Percentiles rank a stretch among this genome's conserved stretches.
These are phyloP conservation scores for Silene uniflora DNA, from an alignment of 148 eudicot species.

Conservation along the genomic window DNA sequence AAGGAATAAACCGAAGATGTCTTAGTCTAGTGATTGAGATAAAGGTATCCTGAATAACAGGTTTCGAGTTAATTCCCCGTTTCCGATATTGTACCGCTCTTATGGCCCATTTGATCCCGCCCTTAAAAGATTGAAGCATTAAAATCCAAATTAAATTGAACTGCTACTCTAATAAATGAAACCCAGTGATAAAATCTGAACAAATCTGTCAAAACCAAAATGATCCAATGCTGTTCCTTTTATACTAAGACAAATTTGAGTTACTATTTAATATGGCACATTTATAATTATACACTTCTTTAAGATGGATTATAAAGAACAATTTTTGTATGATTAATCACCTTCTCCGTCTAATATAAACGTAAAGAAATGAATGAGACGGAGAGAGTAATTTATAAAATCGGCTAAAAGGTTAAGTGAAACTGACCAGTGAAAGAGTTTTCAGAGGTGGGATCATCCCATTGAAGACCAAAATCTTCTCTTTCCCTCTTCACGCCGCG, in stretches of 20 bases:
- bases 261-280: not conserved
- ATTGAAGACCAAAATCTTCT: slow-evolving; percentile 27
- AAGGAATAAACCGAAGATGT: too few species aligned
- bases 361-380: not conserved
- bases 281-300: too few species aligned
- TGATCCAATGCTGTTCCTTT: not conserved
- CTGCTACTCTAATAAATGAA: not conserved
- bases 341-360: too few species aligned
- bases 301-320: not conserved
- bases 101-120: too few species aligned
- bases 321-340: too few species aligned
- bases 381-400: too few species aligned
- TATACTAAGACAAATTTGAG: not conserved
- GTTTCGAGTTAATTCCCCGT: too few species aligned
- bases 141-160: not conserved
- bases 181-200: not conserved
- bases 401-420: not conserved
- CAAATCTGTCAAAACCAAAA: not conserved
- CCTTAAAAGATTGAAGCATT: not conserved
- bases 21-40: too few species aligned
- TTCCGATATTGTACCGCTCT: too few species aligned
- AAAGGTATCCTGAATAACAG: too few species aligned
- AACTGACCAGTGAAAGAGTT: slow-evolving; percentile 51
- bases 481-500: slow-evolving; percentile 25
- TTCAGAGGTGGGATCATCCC: slow-evolving; percentile 43